Base-by-base conservation (phyloP, 2,329 filamentous ascomycete genomes). In the Cercospora sesami region DNA sequence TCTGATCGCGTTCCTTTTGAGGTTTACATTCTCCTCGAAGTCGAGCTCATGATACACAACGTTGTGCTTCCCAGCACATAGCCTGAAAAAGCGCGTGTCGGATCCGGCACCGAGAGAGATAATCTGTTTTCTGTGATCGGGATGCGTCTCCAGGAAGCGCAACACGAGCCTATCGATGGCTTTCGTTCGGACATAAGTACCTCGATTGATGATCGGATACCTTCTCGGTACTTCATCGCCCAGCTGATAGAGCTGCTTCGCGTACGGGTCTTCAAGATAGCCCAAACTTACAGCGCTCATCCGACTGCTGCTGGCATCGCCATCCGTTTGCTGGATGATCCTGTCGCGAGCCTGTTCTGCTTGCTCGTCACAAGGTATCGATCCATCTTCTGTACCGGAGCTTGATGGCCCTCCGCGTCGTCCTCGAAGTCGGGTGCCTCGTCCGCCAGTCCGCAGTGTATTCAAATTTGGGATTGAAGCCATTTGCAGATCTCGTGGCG, bases 81-180 rank as follows among this genome's bases (percentile, higher is more conserved):
- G 81, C 21, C 92, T 89, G 76, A 97, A 93, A 68, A 89, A 90
- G 16, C 95, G 87, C 6, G 95, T 98, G 78, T 99, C 95, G 10
- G 94, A 97, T 26, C 95, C 95, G 16, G 95, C 94, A 31, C 95
- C 95, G 0, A 99, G 86, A 0, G 94, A 97, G 69, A 99, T 86
- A 68, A 99, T 93, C 78, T 99, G 95, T 57, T 76, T 77, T 39
- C 63, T 66, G 55, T 72, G 64, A 4, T 48, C 39, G 2, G 72
- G 67, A 39, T 71, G 33, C 18, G 69, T 53, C 14, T 71, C 65
- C 12, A 98, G 83, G 75, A 98, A 98, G 7, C 82, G 83, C 62
- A 86, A 79, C 48, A 98, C 87, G 0, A 99, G 86, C 12, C 80
- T 83, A 80, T 99, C 93, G 71, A 99, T 89, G 26, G 91, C 92